phyloP scores from a whole-genome alignment of 2,329 filamentous ascomycete genomes.

The Epichloe sylvatica region DNA sequence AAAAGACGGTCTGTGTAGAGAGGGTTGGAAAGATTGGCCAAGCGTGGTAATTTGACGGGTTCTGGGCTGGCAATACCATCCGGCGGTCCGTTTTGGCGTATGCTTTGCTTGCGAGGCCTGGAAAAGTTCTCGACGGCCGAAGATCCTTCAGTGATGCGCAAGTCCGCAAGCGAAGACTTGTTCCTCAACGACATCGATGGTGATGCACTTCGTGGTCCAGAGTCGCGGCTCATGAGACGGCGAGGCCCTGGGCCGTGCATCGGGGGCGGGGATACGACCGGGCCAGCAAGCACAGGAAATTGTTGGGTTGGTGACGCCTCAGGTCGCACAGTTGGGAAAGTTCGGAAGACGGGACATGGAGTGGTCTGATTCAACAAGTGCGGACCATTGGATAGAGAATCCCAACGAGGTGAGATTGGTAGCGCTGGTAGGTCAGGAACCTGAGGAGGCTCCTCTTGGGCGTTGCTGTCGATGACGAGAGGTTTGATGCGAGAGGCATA shows the following conservation, averaged over 20 bases:
- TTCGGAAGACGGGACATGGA: background rate
- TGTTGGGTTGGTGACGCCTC: background rate
- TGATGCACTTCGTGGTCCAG: constrained; percentile 16
- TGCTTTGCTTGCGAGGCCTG: constrained; percentile 41
- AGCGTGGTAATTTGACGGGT: constrained; percentile 14
- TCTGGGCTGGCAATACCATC: constrained; percentile 14
- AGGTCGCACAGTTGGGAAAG: constrained; percentile 2
- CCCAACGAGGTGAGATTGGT: constrained; percentile 32
- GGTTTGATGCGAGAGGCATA: constrained; percentile 13
- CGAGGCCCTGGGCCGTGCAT: constrained; percentile 7
- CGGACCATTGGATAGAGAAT: constrained; percentile 20
- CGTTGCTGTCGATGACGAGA: constrained; percentile 2
- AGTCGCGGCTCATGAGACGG: background rate
- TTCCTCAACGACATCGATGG: constrained; percentile 17
- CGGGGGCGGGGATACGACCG: constrained; percentile 6
- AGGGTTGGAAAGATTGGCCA: constrained; percentile 12
- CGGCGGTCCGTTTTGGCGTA: constrained; percentile 25
- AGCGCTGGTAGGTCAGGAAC: constrained; percentile 20
- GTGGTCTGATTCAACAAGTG: constrained; percentile 11
- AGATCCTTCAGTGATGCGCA: constrained; percentile 23
- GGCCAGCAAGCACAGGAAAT: background rate
- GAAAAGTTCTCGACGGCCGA: constrained; percentile 42
- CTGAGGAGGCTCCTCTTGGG: constrained; percentile 3
- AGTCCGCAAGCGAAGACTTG: constrained; percentile 20
- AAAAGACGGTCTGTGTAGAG: constrained; percentile 16